Evolutionary conservation across 1,284 basidiomycete genomes (phyloP).

Genomic region (Leccinum fallax): DNA sequence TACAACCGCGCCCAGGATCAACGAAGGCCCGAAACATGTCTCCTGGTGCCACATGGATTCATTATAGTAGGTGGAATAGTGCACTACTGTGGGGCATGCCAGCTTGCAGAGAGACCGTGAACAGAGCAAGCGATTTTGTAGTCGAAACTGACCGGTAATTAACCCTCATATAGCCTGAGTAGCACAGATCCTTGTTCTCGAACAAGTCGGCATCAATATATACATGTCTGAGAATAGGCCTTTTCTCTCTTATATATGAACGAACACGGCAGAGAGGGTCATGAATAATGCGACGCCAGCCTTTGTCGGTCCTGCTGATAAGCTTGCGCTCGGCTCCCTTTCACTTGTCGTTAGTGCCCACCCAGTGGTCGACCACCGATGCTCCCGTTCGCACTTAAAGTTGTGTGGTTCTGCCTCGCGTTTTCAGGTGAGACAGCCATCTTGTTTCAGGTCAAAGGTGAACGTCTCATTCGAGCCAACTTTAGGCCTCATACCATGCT

Average conservation of each 20-base stretch:
- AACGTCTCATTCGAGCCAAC: constrained; percentile 1
- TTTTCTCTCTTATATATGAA: constrained; percentile 3
- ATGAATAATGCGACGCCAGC: constrained; percentile 1
- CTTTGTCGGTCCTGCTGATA: background rate
- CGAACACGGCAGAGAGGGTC: background rate
- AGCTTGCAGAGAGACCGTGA: background rate
- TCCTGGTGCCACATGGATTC: background rate
- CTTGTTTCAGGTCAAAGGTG: background rate
- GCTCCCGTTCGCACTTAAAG: constrained; percentile 33
- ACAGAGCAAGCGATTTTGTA: background rate
- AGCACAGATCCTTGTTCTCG: background rate
- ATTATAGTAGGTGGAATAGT: background rate
- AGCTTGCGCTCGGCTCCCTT: background rate
- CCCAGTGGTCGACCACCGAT: constrained; percentile 12
- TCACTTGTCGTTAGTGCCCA: background rate
- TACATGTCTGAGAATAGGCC: constrained; percentile 15
- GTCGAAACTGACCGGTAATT: constrained; percentile 3
- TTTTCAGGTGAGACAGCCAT: constrained; percentile 18
- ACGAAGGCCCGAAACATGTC: too few relatives aligned
- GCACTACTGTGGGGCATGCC: background rate
- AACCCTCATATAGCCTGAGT: background rate
- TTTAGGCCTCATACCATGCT: constrained; percentile 26
- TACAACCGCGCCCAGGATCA: too few relatives aligned
- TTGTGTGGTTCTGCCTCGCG: constrained; percentile 31
- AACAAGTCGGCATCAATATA: background rate